phyloP scores from a whole-genome alignment of 73 alveolate genomes.

The Effrenium voratum region DNA sequence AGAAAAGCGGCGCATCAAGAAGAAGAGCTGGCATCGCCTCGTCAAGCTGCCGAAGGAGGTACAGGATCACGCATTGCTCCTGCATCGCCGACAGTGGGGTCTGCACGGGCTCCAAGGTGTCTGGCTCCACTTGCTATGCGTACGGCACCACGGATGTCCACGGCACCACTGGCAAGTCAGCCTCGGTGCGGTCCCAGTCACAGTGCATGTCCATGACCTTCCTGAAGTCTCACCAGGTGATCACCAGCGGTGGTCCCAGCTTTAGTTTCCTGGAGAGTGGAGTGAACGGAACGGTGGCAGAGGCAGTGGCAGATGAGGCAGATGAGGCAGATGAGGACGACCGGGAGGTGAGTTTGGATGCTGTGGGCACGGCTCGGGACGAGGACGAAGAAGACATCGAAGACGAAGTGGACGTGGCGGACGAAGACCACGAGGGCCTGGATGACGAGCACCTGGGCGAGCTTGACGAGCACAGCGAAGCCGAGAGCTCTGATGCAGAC shows the following conservation, averaged over 20 bases:
- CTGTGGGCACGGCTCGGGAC: background rate
- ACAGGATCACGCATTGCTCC: slow-evolving; percentile 30
- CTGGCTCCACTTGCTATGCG: slow-evolving; percentile 27
- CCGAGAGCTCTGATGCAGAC: too few species aligned
- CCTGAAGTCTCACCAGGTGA: background rate
- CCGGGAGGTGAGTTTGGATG: background rate
- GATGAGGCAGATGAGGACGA: slow-evolving; percentile 11
- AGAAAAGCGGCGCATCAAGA: background rate
- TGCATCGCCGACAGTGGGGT: slow-evolving; percentile 35
- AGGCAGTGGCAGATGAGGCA: too few species aligned
- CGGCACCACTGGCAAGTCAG: background rate
- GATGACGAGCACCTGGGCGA: too few species aligned
- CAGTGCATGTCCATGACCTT: slow-evolving; percentile 54
- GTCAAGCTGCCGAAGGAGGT: background rate
- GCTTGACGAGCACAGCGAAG: too few species aligned
- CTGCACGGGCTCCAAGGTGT: slow-evolving; percentile 33
- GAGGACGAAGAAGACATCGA: too few species aligned
- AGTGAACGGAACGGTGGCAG: background rate
- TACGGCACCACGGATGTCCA: slow-evolving; percentile 38
- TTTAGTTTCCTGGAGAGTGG: slow-evolving; percentile 36
- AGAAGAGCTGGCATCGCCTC: background rate
- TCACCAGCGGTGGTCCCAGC: slow-evolving; percentile 61
- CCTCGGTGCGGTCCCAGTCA: slow-evolving; percentile 47
- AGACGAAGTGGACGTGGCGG: background rate
- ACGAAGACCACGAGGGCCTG: too few species aligned